A percentile compares a stretch with the other conserved stretches of the same genome.
Conservation (phyloP, 768 basidiomycete species). For the Dictyophora rubrovolvata region DNA sequence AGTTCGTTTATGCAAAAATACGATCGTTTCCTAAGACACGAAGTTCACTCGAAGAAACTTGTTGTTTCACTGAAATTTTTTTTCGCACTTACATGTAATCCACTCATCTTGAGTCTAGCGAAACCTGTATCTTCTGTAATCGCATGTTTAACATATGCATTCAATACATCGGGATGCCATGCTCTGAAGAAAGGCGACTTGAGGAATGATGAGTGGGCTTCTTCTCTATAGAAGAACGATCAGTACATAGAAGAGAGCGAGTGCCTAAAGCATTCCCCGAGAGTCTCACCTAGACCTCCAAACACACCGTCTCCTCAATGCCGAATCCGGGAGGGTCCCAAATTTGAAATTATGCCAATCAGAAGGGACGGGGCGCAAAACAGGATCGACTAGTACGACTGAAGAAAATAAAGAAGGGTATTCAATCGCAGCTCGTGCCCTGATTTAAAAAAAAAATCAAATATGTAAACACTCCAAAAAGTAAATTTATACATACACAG, state of each 20-base stretch:
- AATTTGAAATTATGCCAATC: conserved; percentile 7
- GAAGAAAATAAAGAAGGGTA: conserved; percentile 60
- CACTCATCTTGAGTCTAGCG: conserved; percentile 55
- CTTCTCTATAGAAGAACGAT: conserved; percentile 38
- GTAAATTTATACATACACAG: no score
- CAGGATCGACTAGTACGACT: conserved; percentile 71
- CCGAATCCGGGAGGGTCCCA: conserved; percentile 24
- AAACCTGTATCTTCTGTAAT: conserved; percentile 31
- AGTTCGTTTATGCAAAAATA: conserved; percentile 39
- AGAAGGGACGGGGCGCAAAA: conserved; percentile 33
- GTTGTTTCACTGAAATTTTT: background rate
- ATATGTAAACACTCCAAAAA: no score
- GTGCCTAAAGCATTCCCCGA: background rate
- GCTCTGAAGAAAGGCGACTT: conserved; percentile 54
- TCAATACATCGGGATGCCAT: conserved; percentile 60
- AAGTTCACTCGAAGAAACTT: no score
- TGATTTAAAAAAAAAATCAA: conserved; percentile 20
- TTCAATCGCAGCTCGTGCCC: conserved; percentile 54
- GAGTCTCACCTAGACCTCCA: conserved; percentile 52
- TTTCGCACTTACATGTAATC: conserved; percentile 31
- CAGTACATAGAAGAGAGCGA: no score
- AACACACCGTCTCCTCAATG: conserved; percentile 45
- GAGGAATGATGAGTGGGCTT: conserved; percentile 41
- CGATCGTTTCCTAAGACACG: conserved; percentile 40
- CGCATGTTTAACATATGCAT: conserved; percentile 50